These are phyloP conservation scores for Miscanthus lutarioriparius DNA, from an alignment of 176 grass and related monocot species.

Conservation along the genomic window DNA sequence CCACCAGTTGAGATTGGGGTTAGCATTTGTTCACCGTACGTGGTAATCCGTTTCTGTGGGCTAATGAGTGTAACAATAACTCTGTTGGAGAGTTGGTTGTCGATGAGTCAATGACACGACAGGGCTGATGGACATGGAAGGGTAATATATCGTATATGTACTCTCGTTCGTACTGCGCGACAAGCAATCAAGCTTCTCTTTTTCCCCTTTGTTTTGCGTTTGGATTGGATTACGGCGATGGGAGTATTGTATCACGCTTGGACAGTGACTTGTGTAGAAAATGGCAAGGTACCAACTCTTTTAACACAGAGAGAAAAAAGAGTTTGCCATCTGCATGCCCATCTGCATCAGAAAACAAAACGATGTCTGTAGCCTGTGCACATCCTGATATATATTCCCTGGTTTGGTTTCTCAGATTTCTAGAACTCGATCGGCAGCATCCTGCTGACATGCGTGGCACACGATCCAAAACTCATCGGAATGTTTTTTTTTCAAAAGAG, in stretches of 20 bases:
- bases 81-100: not conserved
- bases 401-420: not conserved
- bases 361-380: not conserved
- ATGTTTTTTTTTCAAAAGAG: not conserved
- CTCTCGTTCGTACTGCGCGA: not conserved
- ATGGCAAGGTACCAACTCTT: not conserved
- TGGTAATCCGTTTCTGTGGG: not conserved
- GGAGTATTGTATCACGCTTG: not conserved
- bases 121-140: not conserved
- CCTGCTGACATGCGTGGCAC: not conserved
- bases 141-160: conserved; percentile 10
- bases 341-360: not conserved
- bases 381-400: too few relatives aligned
- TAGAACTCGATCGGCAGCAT: not conserved
- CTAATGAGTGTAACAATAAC: not conserved
- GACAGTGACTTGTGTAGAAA: conserved; percentile 13
- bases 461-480: not conserved
- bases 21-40: not conserved
- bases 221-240: not conserved
- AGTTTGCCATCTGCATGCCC: not conserved
- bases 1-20: not conserved
- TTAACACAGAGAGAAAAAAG: not conserved
- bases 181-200: not conserved
- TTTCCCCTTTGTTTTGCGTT: not conserved
- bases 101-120: conserved; percentile 32